Conservation (phyloP, 164 flowering plant genomes). For the Platanus orientalis region DNA sequence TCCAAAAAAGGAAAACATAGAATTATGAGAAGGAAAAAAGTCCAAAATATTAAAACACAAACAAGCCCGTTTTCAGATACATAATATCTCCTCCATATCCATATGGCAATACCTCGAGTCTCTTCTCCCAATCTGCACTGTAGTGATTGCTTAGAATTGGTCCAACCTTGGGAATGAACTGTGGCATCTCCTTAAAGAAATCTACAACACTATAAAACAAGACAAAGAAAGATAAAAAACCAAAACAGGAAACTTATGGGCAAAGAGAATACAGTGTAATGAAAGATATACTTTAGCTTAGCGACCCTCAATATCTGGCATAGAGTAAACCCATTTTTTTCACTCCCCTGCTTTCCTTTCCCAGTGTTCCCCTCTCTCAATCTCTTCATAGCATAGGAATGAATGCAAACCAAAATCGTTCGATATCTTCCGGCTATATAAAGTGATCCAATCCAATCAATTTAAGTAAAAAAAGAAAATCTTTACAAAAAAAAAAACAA, state of each 20-base stretch:
- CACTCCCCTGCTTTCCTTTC: conserved; percentile 13
- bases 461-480: too few species aligned
- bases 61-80: background rate
- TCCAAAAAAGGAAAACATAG: conserved; percentile 1
- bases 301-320: conserved; percentile 67
- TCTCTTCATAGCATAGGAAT: conserved; percentile 55
- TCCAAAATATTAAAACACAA: conserved; percentile 2
- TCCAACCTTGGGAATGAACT: conserved; percentile 73
- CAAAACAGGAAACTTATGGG: background rate
- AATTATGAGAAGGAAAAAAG: background rate
- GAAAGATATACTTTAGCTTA: conserved; percentile 56
- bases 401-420: conserved; percentile 79
- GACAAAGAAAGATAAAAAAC: background rate
- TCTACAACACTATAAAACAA: conserved; percentile 53
- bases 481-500: too few species aligned
- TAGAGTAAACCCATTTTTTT: conserved; percentile 40
- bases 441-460: background rate
- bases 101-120: conserved; percentile 60
- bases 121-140: conserved; percentile 87
- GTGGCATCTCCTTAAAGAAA: conserved; percentile 87
- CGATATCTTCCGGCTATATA: conserved; percentile 72
- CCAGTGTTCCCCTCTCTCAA: conserved; percentile 33
- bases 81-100: background rate
- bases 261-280: too few species aligned
- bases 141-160: conserved; percentile 52